Percentiles rank a stretch among this genome's conserved stretches.
Conservation (phyloP, 2,329 filamentous ascomycete genomes). For the Cytospora leucostoma region DNA sequence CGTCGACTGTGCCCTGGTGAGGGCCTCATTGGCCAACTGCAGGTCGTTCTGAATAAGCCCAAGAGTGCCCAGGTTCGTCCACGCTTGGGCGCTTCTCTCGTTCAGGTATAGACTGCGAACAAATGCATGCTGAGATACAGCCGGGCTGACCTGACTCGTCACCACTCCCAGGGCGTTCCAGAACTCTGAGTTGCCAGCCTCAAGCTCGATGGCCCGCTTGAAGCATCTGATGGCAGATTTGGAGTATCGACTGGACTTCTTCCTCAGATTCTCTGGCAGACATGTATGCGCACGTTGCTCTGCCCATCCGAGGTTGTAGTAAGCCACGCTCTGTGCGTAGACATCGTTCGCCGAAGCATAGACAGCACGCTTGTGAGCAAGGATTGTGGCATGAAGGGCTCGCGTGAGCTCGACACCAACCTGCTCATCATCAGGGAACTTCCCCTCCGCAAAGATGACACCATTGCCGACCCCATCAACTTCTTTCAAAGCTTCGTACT, state of each 20-base stretch:
- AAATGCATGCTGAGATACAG: slow-evolving; percentile 90
- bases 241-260: slow-evolving; percentile 67
- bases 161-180: slow-evolving; percentile 96
- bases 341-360: slow-evolving; percentile 70
- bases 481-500: slow-evolving; percentile 64
- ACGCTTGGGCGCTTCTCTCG: slow-evolving; percentile 79
- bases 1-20: slow-evolving; percentile 86
- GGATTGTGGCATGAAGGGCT: slow-evolving; percentile 70
- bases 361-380: slow-evolving; percentile 87
- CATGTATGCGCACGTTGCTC: slow-evolving; percentile 80
- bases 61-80: slow-evolving; percentile 88
- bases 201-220: slow-evolving; percentile 93
- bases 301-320: slow-evolving; percentile 95
- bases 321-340: slow-evolving; percentile 91
- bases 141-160: slow-evolving; percentile 81
- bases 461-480: slow-evolving; percentile 63
- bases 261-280: slow-evolving; percentile 53
- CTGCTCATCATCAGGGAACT: slow-evolving; percentile 50
- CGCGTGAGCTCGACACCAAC: slow-evolving; percentile 54
- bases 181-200: slow-evolving; percentile 91
- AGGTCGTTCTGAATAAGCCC: slow-evolving; percentile 83
- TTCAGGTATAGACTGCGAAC: slow-evolving; percentile 91
- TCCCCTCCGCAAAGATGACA: slow-evolving; percentile 47
- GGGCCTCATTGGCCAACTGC: slow-evolving; percentile 85
- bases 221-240: slow-evolving; percentile 86